Evolutionary conservation across 306 rosid species (phyloP), one percentile per base, ranked within the genome.

Genomic region (Cucurbita moschata): DNA sequence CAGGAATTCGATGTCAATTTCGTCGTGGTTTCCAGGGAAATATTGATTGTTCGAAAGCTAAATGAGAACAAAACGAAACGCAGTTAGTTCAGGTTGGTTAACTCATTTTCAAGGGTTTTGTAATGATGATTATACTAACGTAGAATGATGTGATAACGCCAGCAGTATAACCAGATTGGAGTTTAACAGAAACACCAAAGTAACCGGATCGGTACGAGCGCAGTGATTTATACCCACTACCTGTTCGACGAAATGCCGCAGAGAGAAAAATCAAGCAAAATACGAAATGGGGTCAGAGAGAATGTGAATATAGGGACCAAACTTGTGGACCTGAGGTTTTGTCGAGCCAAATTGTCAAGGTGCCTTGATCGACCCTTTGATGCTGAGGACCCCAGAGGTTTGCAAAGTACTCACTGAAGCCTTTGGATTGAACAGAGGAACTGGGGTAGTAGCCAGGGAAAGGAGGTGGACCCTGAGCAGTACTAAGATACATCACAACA

Each of bases 31-130:
- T 50, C 96, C 92, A 0, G 90, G 96, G 81, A 73, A 78, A 58
- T 86, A 88, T 82, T 94, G 83, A 39, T 86, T 88, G 88, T 94
- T 94, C n/a, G 99, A 94, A 74, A 94, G 97, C 97, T 91, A n/a
- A 43, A 9, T 37, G 52, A 67, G 21, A 26, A 75, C 5, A 10
- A 26, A 66, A 2, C 8, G n/a, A 1, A 21, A 19, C 58, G 6
- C 4, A 19, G 37, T 54, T 40, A 39, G 54, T 16, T 53, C 21
- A 53, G 13, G 7, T 13, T 4, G 37, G 3, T 30, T 10, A 23
- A 65, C 7, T 19, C 8, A 12, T 23, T 14, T 23, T 49, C 44
- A 23, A 69, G 43, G 4, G 4, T 38, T 16, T 12, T 30, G 72
- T 40, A n/a, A 42, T 6, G 6, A 38, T 6, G 15, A 63, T 40